A percentile compares a stretch with the other conserved stretches of the same genome.
Evolutionary conservation across 2,329 filamentous ascomycete genomes (phyloP).

Genomic region (Raffaelea arxii): DNA sequence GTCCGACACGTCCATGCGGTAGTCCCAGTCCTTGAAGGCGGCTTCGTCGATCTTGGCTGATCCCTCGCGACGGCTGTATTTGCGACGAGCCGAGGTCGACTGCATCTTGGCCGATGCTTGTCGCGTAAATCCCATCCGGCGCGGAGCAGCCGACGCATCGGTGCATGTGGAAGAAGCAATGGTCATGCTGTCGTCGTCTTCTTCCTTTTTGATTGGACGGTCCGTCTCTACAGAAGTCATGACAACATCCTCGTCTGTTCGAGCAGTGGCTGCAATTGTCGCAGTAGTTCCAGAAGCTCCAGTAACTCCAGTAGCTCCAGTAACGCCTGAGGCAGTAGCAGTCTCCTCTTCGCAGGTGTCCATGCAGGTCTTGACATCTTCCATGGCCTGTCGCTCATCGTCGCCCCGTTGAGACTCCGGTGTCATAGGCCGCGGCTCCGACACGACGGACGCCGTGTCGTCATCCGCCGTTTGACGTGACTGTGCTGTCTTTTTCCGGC

Average conservation of each 20-base stretch:
- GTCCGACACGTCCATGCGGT: conserved; percentile 77
- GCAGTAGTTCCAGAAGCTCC: too few species aligned
- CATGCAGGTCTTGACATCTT: conserved; percentile 12
- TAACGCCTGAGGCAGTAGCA: too few species aligned
- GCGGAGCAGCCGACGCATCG: conserved; percentile 10
- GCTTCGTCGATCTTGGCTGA: conserved; percentile 78
- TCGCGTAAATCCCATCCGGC: conserved; percentile 40
- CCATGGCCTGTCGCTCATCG: conserved; percentile 10
- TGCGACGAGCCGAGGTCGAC: conserved; percentile 77
- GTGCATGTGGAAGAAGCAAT: conserved; percentile 9
- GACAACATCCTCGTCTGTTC: conserved; percentile 22
- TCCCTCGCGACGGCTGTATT: conserved; percentile 72
- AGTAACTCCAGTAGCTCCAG: too few species aligned
- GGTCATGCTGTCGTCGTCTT: conserved; percentile 36
- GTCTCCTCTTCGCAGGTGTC: conserved; percentile 5
- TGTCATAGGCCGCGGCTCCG: conserved; percentile 46
- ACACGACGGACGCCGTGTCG: conserved; percentile 23
- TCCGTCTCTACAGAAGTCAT: conserved; percentile 41
- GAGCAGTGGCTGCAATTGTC: neutral
- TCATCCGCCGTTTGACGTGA: conserved; percentile 26
- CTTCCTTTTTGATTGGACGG: conserved; percentile 28
- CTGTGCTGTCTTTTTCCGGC: conserved; percentile 29
- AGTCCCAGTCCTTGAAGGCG: conserved; percentile 85
- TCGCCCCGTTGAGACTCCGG: conserved; percentile 38
- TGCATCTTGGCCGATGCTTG: conserved; percentile 51